These are phyloP conservation scores for Eucalyptus microcorys DNA, from an alignment of 345 rosid genomes.

Conservation along the genomic window DNA sequence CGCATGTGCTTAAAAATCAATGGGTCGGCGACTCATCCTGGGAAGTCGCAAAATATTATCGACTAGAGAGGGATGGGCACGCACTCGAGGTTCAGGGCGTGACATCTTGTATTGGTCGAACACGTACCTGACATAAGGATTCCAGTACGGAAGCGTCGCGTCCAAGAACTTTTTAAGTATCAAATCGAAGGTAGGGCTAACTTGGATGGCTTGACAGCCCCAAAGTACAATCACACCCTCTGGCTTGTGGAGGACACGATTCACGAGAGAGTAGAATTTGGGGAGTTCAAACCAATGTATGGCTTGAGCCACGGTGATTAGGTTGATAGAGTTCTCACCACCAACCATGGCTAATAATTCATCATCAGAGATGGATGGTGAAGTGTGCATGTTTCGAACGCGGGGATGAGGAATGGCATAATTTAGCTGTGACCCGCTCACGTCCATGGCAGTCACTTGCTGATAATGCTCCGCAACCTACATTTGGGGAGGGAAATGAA, in stretches of 20 bases:
- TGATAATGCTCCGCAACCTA: constrained; percentile 53
- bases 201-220: constrained; percentile 31
- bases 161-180: constrained; percentile 23
- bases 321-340: constrained; percentile 45
- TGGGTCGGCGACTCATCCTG: no score
- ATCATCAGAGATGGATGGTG: constrained; percentile 35
- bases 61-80: no score
- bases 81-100: no score
- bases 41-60: no score
- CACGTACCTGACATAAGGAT: constrained; percentile 6
- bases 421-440: constrained; percentile 39
- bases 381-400: constrained; percentile 36
- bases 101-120: constrained; percentile 17
- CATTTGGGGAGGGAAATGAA: not conserved
- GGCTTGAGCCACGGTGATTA: constrained; percentile 43
- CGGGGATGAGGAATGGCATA: constrained; percentile 19
- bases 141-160: constrained; percentile 34
- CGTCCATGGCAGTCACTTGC: constrained; percentile 39
- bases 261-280: constrained; percentile 34
- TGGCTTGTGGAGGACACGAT: constrained; percentile 38
- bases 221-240: constrained; percentile 54
- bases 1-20: no score
- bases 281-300: constrained; percentile 62
- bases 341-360: constrained; percentile 30
- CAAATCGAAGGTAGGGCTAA: constrained; percentile 36